phyloP scores from a whole-genome alignment of 2,329 filamentous ascomycete species.

The Ascochyta viciae-villosae region DNA sequence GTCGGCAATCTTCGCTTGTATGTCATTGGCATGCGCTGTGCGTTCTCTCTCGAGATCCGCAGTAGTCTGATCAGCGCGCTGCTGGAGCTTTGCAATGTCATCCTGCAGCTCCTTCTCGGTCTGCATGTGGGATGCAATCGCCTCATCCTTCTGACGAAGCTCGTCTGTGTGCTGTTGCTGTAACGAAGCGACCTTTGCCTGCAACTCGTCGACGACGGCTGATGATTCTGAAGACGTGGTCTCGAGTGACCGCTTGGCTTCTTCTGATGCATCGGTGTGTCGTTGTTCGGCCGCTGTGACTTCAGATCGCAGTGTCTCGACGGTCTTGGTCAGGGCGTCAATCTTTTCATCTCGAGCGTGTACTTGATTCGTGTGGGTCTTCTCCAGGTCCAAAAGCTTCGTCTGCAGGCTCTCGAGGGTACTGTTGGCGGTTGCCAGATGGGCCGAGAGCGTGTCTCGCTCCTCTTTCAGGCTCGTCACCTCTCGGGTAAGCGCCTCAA shows the following conservation, averaged over 20 bases:
- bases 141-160: constrained; percentile 40
- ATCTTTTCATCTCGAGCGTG: constrained; percentile 39
- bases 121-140: constrained; percentile 35
- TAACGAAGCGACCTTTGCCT: constrained; percentile 38
- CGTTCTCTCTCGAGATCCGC: constrained; percentile 42
- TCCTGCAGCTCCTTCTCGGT: constrained; percentile 35
- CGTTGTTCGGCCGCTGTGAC: constrained; percentile 29
- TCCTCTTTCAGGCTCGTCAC: constrained; percentile 34
- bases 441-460: constrained; percentile 31
- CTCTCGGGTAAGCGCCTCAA: constrained; percentile 36
- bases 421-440: constrained; percentile 30
- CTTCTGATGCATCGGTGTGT: constrained; percentile 33
- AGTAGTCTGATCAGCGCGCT: constrained; percentile 37
- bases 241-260: constrained; percentile 35
- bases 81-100: constrained; percentile 36
- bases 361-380: constrained; percentile 37
- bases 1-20: constrained; percentile 39
- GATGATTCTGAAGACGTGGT: constrained; percentile 40
- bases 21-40: constrained; percentile 30
- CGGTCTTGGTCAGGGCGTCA: constrained; percentile 32
- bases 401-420: constrained; percentile 38
- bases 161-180: constrained; percentile 45
- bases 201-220: constrained; percentile 42
- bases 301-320: constrained; percentile 36
- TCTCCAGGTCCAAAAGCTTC: constrained; percentile 36